A percentile compares a stretch with the other conserved stretches of the same genome.
Conservation (phyloP, 345 rosid species). For the Luvunga scandens region DNA sequence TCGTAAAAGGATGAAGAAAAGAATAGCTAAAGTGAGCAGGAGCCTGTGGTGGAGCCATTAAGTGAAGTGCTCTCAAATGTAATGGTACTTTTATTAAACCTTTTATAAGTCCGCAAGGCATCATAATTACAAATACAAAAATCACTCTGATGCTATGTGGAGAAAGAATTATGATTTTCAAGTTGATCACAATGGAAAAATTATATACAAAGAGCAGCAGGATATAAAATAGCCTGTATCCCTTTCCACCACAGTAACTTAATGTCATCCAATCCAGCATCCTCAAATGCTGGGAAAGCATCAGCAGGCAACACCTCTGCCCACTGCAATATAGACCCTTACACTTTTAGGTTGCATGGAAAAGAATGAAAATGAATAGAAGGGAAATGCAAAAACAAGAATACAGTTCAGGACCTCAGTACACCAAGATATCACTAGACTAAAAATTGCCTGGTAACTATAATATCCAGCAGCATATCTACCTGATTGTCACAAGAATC, state of each 20-base stretch:
- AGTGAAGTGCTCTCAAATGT: background rate
- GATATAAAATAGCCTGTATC: constrained; percentile 1
- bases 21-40: too few relatives aligned
- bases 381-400: background rate
- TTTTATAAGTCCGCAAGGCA: background rate
- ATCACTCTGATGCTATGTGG: background rate
- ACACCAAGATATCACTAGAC: constrained; percentile 1
- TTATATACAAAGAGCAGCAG: background rate
- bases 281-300: constrained; percentile 97
- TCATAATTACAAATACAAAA: background rate
- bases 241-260: constrained; percentile 44
- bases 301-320: constrained; percentile 92
- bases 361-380: background rate
- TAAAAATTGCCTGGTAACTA: constrained; percentile 75
- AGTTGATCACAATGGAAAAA: too few relatives aligned
- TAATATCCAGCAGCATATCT: constrained; percentile 97
- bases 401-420: background rate
- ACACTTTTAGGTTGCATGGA: constrained; percentile 18
- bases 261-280: constrained; percentile 67
- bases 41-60: background rate
- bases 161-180: background rate
- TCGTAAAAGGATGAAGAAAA: too few relatives aligned
- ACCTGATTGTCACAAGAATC: constrained; percentile 39
- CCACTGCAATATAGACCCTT: constrained; percentile 61
- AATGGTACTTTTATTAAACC: background rate